Conservation (phyloP, 2,329 filamentous ascomycete species). For the Cytospora mali region DNA sequence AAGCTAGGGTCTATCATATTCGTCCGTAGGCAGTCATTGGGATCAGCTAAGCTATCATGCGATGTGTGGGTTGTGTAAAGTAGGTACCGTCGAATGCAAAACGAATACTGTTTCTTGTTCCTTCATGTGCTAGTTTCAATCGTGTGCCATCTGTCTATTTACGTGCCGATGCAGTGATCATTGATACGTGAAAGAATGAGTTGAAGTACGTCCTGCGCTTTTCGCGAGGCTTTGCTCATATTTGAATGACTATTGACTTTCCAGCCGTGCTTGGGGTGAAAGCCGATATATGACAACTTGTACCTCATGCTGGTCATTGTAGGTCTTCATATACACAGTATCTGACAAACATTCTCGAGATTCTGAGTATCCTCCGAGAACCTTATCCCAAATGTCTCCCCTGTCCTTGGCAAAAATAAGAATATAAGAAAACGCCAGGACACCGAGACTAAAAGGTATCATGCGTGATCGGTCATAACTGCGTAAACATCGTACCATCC, state of each 20-base stretch:
- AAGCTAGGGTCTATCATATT: slow-evolving; percentile 1
- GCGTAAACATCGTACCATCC: slow-evolving; percentile 12
- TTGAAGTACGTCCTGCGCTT: neutral
- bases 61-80: slow-evolving; percentile 21
- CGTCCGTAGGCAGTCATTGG: slow-evolving; percentile 23
- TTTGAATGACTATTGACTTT: too few relatives aligned
- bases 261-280: too few relatives aligned
- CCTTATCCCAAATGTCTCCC: neutral
- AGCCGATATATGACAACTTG: neutral
- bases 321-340: neutral
- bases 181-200: neutral
- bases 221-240: neutral
- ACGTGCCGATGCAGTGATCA: neutral
- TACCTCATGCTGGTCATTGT: neutral
- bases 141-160: neutral
- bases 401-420: neutral
- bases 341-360: too few relatives aligned
- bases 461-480: slow-evolving; percentile 14
- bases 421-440: neutral
- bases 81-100: slow-evolving; percentile 24
- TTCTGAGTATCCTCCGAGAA: neutral
- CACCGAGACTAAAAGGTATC: slow-evolving; percentile 18
- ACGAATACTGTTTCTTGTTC: slow-evolving; percentile 21
- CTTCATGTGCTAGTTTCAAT: neutral
- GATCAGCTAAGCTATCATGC: slow-evolving; percentile 21